Evolutionary conservation across 257 asterid genomes (phyloP), one percentile per base, ranked within the genome.

Genomic region (Asclepias syriaca): DNA sequence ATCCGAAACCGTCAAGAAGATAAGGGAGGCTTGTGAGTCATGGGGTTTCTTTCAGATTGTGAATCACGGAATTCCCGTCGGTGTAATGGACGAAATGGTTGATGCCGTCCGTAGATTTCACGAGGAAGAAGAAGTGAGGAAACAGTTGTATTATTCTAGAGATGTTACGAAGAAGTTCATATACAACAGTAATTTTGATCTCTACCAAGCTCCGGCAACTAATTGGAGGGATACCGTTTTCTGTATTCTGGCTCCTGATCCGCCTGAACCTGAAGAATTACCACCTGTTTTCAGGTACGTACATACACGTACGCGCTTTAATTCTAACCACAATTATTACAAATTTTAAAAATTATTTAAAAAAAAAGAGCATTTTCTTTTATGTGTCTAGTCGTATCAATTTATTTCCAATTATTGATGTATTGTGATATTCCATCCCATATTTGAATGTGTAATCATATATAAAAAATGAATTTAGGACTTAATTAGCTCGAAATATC

Each of bases 211-310:
- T 40, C 39, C 74, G n/a, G 50, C 75, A 50, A 57, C 80, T 34
- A 70, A 32, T 6, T 81, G 82, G 82, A 81, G 82, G 73, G 84
- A 77, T 46, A 40, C 71, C 7, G 0, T 81, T 29, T 66, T 13
- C 6, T 34, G 66, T 71, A 11, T 53, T 8, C 13, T 77, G 76
- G 70, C 65, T 45, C 80, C 82, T 57, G 19, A 54, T 65, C 75
- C 77, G 0, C 85, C 82, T 12, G 11, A 53, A 3, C 76, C 68
- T 45, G n/a, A 68, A 49, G 72, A 81, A 46, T 27, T 81, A 3
- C 76, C 85, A 0, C 24, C 40, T 13, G 65, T 66, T 12, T 66
- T 77, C 58, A 77, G 82, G 80, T 74, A 64, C 0, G 2, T 1
- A 1, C 12, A 2, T 22, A 16, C 27, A 16, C 27, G 6, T 39